phyloP scores from a whole-genome alignment of 2,329 filamentous ascomycete genomes.

The Aspergillus caelatus region DNA sequence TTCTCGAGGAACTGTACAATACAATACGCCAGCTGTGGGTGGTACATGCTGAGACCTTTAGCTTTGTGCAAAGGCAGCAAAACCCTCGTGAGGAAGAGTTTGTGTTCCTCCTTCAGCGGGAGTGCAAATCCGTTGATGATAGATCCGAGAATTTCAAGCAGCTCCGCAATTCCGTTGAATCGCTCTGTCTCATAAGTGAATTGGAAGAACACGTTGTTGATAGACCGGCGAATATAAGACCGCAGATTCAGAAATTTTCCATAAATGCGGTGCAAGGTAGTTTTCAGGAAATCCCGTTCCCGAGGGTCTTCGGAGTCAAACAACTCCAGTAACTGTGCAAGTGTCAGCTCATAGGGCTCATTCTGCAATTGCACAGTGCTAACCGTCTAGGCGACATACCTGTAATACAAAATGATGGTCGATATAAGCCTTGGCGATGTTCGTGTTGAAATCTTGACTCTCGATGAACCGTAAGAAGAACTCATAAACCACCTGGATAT shows the following conservation, averaged over 20 bases:
- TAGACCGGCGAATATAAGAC: slow-evolving; percentile 95
- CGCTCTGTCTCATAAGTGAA: slow-evolving; percentile 98
- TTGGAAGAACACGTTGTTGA: slow-evolving; percentile 99
- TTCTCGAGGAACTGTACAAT: slow-evolving; percentile 99
- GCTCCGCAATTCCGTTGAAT: slow-evolving; percentile 96
- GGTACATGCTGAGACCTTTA: slow-evolving; percentile 99
- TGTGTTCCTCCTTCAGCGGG: slow-evolving; percentile 97
- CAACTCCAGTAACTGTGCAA: slow-evolving; percentile 76
- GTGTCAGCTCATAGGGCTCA: slow-evolving; percentile 13
- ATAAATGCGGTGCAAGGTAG: slow-evolving; percentile 95
- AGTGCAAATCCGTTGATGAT: slow-evolving; percentile 99
- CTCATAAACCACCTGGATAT: slow-evolving; percentile 99
- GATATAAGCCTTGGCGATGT: slow-evolving; percentile 98
- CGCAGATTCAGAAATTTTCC: slow-evolving; percentile 98
- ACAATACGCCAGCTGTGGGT: slow-evolving; percentile 96
- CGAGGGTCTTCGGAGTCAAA: slow-evolving; percentile 98
- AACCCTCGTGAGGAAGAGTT: slow-evolving; percentile 92
- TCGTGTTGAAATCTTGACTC: slow-evolving; percentile 99
- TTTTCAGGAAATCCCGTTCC: slow-evolving; percentile 97
- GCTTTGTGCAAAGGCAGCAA: slow-evolving; percentile 95
- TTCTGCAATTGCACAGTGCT: neutral
- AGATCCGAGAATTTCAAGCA: slow-evolving; percentile 93
- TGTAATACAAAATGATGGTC: slow-evolving; percentile 96
- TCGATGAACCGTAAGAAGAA: slow-evolving; percentile 99
- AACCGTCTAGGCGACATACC: slow-evolving; percentile 39